These are phyloP conservation scores for Gossypium sturtianum DNA, from an alignment of 345 rosid species.

Conservation along the genomic window DNA sequence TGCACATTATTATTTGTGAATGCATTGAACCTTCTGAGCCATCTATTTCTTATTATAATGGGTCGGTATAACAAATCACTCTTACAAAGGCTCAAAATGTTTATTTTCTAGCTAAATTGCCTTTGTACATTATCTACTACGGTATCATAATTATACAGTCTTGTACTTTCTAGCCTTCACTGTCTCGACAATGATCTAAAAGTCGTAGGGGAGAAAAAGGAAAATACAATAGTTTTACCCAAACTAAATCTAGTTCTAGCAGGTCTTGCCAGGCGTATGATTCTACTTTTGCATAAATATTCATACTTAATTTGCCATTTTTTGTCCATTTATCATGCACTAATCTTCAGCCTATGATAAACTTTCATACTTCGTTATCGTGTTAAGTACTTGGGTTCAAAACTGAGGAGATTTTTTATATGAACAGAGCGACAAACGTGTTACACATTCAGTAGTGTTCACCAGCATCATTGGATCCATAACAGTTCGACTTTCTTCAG, in stretches of 20 bases:
- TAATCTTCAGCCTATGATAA: no score
- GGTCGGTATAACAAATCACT: no score
- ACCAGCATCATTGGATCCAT: background rate
- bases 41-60: no score
- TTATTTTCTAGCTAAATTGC: no score
- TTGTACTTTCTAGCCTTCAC: background rate
- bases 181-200: background rate
- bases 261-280: background rate
- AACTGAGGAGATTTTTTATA: background rate
- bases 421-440: conserved; percentile 8
- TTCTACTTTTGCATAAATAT: background rate
- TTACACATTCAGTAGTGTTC: background rate
- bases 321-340: background rate
- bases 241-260: background rate
- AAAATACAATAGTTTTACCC: background rate
- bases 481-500: background rate
- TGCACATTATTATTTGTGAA: no score
- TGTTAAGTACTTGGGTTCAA: background rate
- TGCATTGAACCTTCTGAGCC: no score
- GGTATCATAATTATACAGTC: no score
- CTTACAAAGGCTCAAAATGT: no score
- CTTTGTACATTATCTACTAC: no score
- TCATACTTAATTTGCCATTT: background rate
- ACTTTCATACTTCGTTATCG: no score
- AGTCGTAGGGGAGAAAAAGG: background rate